Base-by-base conservation (phyloP, 192 early-diverging fungal genomes). In the Linnemannia zychae region DNA sequence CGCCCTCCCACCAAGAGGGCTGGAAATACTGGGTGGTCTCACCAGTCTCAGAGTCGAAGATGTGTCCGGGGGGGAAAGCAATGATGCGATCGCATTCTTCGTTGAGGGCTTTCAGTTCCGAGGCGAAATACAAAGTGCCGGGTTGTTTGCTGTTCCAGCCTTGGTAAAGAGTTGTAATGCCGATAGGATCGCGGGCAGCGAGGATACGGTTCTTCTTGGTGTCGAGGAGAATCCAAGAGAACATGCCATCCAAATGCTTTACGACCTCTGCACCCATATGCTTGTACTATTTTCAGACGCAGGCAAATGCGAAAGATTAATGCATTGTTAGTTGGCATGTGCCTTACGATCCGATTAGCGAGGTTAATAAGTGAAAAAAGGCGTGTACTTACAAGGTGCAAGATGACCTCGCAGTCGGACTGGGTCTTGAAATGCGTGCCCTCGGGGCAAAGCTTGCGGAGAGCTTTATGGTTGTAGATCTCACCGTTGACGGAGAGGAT, bases 1-100 rank as follows among this genome's bases (percentile, higher is more conserved):
- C 80, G 47, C 88, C 91, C 76, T 94, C 91, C 95, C 94, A 98
- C 97, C 97, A 99, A 52, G 92, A 89, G 18, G 98, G 98, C 78
- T 95, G 86, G 87, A 98, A 99, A 90, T 96, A 99, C 74, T 93
- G 93, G 69, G 91, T 92, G 70, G 95, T 96, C 85, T 97, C 84
- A 16, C 92, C 92, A 57, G 94, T 95, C 72, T 88, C 89, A 71
- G 93, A 94, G 68, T 95, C 94, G 89, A 97, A 99, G 86, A 95
- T 93, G 90, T 97, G 96, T 74, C 98, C 98, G 7, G 98, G 98
- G 34, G 98, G 98, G 94, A 99, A 99, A 66, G 97, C 95, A 47
- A 97, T 92, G 88, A 99, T 99, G 83, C 95, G 92, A 82, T 99
- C 97, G 88, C 98, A 99, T 79, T 99, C 97, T 75, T 99, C 97